These are phyloP conservation scores for Myxozyma mucilagina DNA, from an alignment of 805 yeast species.

Conservation along the genomic window DNA sequence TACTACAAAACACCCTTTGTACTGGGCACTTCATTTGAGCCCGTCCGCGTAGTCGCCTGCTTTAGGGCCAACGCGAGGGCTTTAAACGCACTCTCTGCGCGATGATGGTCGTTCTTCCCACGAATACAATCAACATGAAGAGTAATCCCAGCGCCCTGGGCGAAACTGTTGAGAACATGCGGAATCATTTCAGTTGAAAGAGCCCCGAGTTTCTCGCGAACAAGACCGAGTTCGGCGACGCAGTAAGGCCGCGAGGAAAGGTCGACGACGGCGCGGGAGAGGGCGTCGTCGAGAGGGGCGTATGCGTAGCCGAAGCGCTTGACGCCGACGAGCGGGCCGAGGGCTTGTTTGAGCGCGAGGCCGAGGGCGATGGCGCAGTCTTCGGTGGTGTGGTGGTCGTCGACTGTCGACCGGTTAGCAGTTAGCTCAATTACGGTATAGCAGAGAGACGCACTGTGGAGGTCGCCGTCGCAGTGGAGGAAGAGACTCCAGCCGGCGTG, in stretches of 20 bases:
- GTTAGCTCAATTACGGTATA: background rate
- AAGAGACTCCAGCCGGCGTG: slow-evolving; percentile 95
- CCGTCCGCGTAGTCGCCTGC: slow-evolving; percentile 80
- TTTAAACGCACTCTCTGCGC: slow-evolving; percentile 95
- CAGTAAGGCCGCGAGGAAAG: slow-evolving; percentile 91
- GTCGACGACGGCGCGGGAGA: slow-evolving; percentile 94
- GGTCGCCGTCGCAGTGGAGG: slow-evolving; percentile 88
- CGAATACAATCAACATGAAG: slow-evolving; percentile 91
- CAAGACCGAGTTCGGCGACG: slow-evolving; percentile 82
- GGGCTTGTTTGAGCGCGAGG: slow-evolving; percentile 79
- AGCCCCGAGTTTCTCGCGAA: slow-evolving; percentile 91
- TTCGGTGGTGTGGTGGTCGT: slow-evolving; percentile 96
- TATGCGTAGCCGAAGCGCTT: slow-evolving; percentile 89
- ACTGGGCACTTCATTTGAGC: slow-evolving; percentile 83
- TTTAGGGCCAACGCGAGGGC: slow-evolving; percentile 90
- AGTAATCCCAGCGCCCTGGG: slow-evolving; percentile 86
- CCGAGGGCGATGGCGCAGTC: slow-evolving; percentile 95
- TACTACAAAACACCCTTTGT: slow-evolving; percentile 82
- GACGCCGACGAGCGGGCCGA: slow-evolving; percentile 87
- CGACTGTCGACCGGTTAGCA: slow-evolving; percentile 45
- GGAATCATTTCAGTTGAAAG: slow-evolving; percentile 95
- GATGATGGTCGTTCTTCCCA: slow-evolving; percentile 94
- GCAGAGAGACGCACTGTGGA: slow-evolving; percentile 51
- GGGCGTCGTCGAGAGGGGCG: slow-evolving; percentile 96
- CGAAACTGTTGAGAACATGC: slow-evolving; percentile 93